These are phyloP conservation scores for Neonectria hederae DNA, from an alignment of 2,329 filamentous ascomycete species.

Conservation along the genomic window DNA sequence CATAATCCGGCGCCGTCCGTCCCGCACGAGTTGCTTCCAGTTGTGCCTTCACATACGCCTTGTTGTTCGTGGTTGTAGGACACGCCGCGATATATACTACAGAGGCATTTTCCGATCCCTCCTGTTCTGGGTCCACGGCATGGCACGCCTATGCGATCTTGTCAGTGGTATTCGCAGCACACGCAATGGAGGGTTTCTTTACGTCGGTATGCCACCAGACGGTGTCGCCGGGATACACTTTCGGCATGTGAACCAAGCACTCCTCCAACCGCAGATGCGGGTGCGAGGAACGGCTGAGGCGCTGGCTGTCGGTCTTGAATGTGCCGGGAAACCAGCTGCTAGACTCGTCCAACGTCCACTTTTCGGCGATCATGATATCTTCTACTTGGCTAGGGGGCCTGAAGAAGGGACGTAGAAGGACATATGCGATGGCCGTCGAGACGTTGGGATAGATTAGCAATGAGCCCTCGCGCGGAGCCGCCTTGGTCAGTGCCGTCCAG, in stretches of 20 bases:
- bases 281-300: slow-evolving; percentile 40
- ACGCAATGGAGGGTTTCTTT: slow-evolving; percentile 20
- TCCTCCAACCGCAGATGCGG: slow-evolving; percentile 51
- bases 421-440: slow-evolving; percentile 48
- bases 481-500: slow-evolving; percentile 53
- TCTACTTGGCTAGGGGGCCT: slow-evolving; percentile 40
- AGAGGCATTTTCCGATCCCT: slow-evolving; percentile 44
- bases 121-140: slow-evolving; percentile 52
- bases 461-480: slow-evolving; percentile 47
- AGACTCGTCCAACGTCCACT: slow-evolving; percentile 49
- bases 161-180: not conserved
- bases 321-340: slow-evolving; percentile 51
- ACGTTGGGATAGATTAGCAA: slow-evolving; percentile 53
- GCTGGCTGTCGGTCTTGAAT: slow-evolving; percentile 38
- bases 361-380: slow-evolving; percentile 48
- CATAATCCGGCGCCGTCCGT: slow-evolving; percentile 16
- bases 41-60: slow-evolving; percentile 35
- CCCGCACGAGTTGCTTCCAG: slow-evolving; percentile 23
- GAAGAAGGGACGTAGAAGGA: slow-evolving; percentile 55
- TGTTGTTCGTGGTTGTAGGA: slow-evolving; percentile 45
- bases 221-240: slow-evolving; percentile 23
- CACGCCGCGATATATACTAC: slow-evolving; percentile 50
- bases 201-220: slow-evolving; percentile 44
- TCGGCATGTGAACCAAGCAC: slow-evolving; percentile 50
- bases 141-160: slow-evolving; percentile 44